phyloP scores from a whole-genome alignment of 495 filamentous ascomycete genomes.

The Sphaerosporella brunnea region DNA sequence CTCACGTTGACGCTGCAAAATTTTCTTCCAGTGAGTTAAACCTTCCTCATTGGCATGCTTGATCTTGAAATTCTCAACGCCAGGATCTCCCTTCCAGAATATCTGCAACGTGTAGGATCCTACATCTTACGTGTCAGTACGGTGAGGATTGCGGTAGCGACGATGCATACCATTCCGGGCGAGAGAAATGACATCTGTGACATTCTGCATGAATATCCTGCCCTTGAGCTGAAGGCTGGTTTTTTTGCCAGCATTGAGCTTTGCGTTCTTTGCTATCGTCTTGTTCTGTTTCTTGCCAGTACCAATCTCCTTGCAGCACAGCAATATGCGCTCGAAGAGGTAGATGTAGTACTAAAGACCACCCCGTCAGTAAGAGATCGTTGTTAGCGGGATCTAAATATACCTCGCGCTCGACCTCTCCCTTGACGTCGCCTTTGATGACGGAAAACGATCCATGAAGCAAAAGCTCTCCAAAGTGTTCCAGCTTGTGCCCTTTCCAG shows the following conservation, averaged over 20 bases:
- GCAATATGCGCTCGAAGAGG: constrained; percentile 82
- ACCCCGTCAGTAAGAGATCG: constrained; percentile 5
- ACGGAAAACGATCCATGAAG: constrained; percentile 89
- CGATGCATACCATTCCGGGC: constrained; percentile 56
- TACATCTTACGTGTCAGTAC: constrained; percentile 27
- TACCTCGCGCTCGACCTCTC: constrained; percentile 71
- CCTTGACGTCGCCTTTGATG: constrained; percentile 62
- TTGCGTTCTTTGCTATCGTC: constrained; percentile 41
- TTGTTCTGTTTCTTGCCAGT: constrained; percentile 59
- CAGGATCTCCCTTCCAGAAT: constrained; percentile 94
- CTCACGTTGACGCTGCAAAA: constrained; percentile 34
- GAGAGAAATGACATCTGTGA: constrained; percentile 75
- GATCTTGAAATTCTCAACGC: constrained; percentile 91
- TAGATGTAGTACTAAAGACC: constrained; percentile 80
- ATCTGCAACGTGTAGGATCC: constrained; percentile 90
- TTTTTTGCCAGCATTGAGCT: constrained; percentile 48
- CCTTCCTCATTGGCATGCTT: constrained; percentile 73
- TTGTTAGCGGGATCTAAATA: constrained; percentile 3
- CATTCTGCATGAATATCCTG: constrained; percentile 97
- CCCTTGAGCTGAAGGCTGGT: constrained; percentile 84
- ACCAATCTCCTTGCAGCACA: constrained; percentile 92
- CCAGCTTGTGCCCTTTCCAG: constrained; percentile 84
- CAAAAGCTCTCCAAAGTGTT: constrained; percentile 75
- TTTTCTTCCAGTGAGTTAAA: constrained; percentile 76
- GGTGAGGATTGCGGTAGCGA: constrained; percentile 5